Evolutionary conservation across 345 rosid genomes (phyloP), one percentile per base, ranked within the genome.

Genomic region (Turritis glabra): DNA sequence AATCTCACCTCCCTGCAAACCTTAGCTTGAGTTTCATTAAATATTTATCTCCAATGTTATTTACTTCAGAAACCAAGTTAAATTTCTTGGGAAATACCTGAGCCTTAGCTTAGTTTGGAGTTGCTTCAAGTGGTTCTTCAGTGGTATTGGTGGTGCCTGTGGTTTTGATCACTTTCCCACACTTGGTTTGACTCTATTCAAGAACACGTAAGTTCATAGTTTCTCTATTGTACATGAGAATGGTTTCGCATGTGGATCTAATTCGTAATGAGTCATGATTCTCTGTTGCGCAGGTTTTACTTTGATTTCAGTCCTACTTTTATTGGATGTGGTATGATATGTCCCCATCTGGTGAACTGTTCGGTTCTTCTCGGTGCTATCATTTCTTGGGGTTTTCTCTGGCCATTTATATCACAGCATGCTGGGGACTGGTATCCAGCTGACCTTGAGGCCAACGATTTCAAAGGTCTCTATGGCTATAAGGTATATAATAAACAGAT

Each of bases 61-160:
- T 27, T 30, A 59, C 75, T 63, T 3, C 92, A 92, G 97, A 80
- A 82, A 85, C 75, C 97, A 92, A 75, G 97, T 89, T 32, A 80
- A 29, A 15, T 88, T 89, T 71, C 93, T 92, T 56, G 93, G 92
- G 54, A 92, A 89, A 64, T 88, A 92, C 82, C 75, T 92, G 80
- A 83, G 92, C 79, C 71, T 89, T 61, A 89, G 93, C 76, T 77
- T 92, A 9, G 55, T 66, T 56, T 92, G 97, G 97, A 89, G 97
- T 84, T 88, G 90, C 83, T 92, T 92, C 84, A 92, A 92, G 81
- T 92, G 97, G 96, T 92, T 89, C 82, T 92, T 88, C 73, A 89
- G 96, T 66, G 97, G 97, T 44, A 46, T 86, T 40, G 97, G 96
- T 9, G 91, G 88, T 80, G 79, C 90, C 0, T 92, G 92, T 70